Evolutionary conservation across 129 eudicot genomes (phyloP).

Genomic region (Solidago caesia): DNA sequence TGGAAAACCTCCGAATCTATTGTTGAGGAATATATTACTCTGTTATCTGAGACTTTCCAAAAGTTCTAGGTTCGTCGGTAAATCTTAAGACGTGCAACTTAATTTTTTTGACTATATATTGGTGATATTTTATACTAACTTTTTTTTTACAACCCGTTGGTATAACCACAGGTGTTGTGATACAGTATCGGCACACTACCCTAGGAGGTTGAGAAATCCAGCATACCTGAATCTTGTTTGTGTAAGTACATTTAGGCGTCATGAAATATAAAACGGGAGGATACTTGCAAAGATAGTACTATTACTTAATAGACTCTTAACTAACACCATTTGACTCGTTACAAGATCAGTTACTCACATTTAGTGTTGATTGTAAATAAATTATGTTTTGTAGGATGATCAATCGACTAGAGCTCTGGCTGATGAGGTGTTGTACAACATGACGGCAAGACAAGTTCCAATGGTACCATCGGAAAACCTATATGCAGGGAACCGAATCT

Average conservation of each 20-base stretch:
- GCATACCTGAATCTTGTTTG: constrained; percentile 11
- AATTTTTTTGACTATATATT: not conserved
- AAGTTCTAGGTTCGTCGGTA: constrained; percentile 30
- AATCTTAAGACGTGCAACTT: not conserved
- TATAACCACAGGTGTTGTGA: constrained; percentile 25
- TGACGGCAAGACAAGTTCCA: no score
- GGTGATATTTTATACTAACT: not conserved
- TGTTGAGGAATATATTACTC: constrained; percentile 27
- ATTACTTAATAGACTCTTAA: no score
- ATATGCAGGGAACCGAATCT: no score
- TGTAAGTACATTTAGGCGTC: constrained; percentile 26
- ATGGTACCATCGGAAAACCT: no score
- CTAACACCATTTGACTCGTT: no score
- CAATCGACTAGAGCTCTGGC: no score
- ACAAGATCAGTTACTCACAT: no score
- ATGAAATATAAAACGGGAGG: no score
- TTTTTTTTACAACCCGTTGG: constrained; percentile 5
- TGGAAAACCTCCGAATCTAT: not conserved
- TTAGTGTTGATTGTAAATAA: no score
- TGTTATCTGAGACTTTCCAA: constrained; percentile 27
- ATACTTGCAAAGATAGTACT: no score
- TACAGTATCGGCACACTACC: constrained; percentile 7
- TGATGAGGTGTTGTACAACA: no score
- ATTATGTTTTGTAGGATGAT: no score
- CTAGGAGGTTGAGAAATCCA: constrained; percentile 11